Evolutionary conservation across 2,329 filamentous ascomycete genomes (phyloP).

Genomic region (Clarireedia homoeocarpa): DNA sequence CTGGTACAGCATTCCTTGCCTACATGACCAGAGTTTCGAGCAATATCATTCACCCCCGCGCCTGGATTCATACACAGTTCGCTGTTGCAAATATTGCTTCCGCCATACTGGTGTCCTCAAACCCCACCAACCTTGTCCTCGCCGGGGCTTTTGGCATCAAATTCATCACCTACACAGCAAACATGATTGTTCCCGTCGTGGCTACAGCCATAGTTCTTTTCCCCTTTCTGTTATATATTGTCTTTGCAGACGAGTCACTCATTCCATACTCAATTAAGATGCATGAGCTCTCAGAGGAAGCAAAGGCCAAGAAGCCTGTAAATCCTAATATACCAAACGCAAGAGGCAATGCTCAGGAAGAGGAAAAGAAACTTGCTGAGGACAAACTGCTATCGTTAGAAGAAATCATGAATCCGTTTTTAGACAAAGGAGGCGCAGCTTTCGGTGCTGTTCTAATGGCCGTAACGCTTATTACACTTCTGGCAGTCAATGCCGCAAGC

Average conservation of each 20-base stretch:
- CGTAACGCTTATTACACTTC: conserved; percentile 54
- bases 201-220: conserved; percentile 61
- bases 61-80: conserved; percentile 69
- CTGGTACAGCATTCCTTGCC: conserved; percentile 65
- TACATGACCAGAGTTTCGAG: conserved; percentile 71
- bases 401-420: conserved; percentile 68
- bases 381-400: conserved; percentile 55
- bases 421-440: conserved; percentile 57
- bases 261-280: conserved; percentile 60
- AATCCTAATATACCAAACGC: conserved; percentile 67
- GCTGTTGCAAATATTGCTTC: conserved; percentile 66
- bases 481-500: conserved; percentile 57
- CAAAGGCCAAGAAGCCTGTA: conserved; percentile 47
- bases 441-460: conserved; percentile 62
- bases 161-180: conserved; percentile 68
- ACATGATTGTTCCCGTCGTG: conserved; percentile 66
- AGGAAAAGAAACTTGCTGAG: conserved; percentile 36
- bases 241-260: conserved; percentile 56
- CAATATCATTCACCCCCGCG: conserved; percentile 62
- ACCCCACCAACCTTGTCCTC: conserved; percentile 68
- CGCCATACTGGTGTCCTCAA: conserved; percentile 69
- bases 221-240: conserved; percentile 60
- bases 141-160: conserved; percentile 65
- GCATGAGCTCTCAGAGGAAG: conserved; percentile 55
- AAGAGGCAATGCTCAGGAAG: conserved; percentile 45